Base-by-base conservation (phyloP, 768 basidiomycete genomes). In the Goffeauzyma gilvescens region DNA sequence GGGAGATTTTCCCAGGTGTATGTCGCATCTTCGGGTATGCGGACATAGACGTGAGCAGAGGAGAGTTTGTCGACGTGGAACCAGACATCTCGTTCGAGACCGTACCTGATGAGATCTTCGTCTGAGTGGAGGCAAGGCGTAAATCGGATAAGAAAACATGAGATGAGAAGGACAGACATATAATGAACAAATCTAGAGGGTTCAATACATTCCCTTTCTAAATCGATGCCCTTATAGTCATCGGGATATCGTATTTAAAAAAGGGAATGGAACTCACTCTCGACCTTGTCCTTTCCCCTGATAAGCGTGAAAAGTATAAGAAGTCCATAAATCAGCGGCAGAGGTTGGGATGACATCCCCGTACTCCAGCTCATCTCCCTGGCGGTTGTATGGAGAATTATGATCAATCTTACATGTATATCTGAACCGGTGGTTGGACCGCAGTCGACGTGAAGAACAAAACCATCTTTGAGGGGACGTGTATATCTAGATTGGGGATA, bases 41-140 rank as follows among this genome's bases (percentile, higher is more conserved):
- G 79, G n/a, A 96, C 68, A 61, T 96, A 96, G 30, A 96, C 89
- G 62, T 95, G 86, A 1, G 89, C 87, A 3, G 87, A 93, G 0
- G 85, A 90, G 22, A 96, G 75, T 62, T 66, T 58, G 36, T 96
- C 93, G 48, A 98, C 93, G 63, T 96, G 93, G 51, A 96, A 93
- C 66, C 69, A 70, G 27, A 69, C 50, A 48, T 69, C 68, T 6
- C 58, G 50, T 7, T 62, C 58, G 15, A 60, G 50, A 7, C 66
- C 87, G 55, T 85, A 93, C 64, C 76, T 81, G 55, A 96, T 85
- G 38, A 96, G 67, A 37, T 93, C 87, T 62, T 96, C 90, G 67
- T 98, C 90, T 96, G 60, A n/a, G n/a, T n/a, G n/a, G n/a, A n/a
- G n/a, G n/a, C n/a, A n/a, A n/a, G n/a, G n/a, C n/a, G n/a, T n/a